Conservation (phyloP, 2,329 filamentous ascomycete genomes). For the Pseudopithomyces chartarum region DNA sequence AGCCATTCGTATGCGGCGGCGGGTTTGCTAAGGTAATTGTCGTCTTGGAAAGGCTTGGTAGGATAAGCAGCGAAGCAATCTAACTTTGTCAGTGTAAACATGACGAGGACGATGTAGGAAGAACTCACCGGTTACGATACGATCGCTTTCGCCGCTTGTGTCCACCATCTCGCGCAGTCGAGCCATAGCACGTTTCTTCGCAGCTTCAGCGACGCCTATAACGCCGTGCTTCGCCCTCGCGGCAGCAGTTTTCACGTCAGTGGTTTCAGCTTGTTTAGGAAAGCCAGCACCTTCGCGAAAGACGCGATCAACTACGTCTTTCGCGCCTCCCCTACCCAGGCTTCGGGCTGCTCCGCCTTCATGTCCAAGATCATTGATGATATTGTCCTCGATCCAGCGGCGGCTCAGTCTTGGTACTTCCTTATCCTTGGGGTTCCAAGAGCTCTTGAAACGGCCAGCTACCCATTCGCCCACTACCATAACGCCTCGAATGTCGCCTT, state of each 20-base stretch:
- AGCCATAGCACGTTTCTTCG: slow-evolving; percentile 74
- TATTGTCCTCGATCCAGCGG: slow-evolving; percentile 76
- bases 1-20: slow-evolving; percentile 91
- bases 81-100: slow-evolving; percentile 14
- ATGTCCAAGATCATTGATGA: slow-evolving; percentile 70
- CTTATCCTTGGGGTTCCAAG: slow-evolving; percentile 44
- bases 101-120: not conserved
- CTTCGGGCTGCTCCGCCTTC: slow-evolving; percentile 74
- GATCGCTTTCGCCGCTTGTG: slow-evolving; percentile 77
- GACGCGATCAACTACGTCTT: slow-evolving; percentile 77
- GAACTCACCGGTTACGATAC: slow-evolving; percentile 66
- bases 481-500: slow-evolving; percentile 78
- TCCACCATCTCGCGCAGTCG: slow-evolving; percentile 77
- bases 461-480: slow-evolving; percentile 91
- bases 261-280: slow-evolving; percentile 60
- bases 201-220: slow-evolving; percentile 72
- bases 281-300: slow-evolving; percentile 82
- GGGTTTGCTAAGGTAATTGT: slow-evolving; percentile 87
- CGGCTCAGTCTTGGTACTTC: slow-evolving; percentile 63
- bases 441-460: slow-evolving; percentile 67
- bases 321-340: slow-evolving; percentile 71
- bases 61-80: slow-evolving; percentile 90
- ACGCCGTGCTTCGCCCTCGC: slow-evolving; percentile 51
- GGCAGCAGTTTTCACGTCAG: slow-evolving; percentile 59
- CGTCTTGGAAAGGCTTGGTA: slow-evolving; percentile 87